These are phyloP conservation scores for Paramyrothecium roridum DNA, from an alignment of 2,329 filamentous ascomycete species.

Conservation along the genomic window DNA sequence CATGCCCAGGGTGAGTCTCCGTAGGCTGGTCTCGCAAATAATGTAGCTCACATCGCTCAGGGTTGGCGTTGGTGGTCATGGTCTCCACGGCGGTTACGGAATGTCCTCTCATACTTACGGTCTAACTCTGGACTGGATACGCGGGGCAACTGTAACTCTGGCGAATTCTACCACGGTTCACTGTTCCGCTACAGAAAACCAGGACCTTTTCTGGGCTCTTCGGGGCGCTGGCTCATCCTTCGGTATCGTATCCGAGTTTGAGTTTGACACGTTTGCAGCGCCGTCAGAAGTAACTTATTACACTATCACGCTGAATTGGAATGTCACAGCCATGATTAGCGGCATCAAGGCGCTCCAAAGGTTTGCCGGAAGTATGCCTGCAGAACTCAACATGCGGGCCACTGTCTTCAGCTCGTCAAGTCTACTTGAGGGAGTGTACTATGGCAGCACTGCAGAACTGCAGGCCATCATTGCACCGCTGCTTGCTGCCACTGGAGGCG, in stretches of 20 bases:
- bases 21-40: neutral
- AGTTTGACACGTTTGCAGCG: conserved; percentile 20
- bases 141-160: conserved; percentile 21
- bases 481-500: conserved; percentile 9
- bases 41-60: conserved; percentile 10
- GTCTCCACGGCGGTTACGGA: conserved; percentile 25
- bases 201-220: conserved; percentile 25
- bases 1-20: conserved; percentile 42
- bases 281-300: conserved; percentile 15
- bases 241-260: conserved; percentile 23
- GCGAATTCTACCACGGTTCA: conserved; percentile 18
- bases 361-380: conserved; percentile 11
- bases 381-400: conserved; percentile 25
- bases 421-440: conserved; percentile 21
- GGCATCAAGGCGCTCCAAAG: conserved; percentile 20
- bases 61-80: conserved; percentile 23
- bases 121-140: conserved; percentile 22
- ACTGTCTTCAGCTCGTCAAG: conserved; percentile 2
- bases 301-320: conserved; percentile 15
- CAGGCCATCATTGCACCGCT: conserved; percentile 13
- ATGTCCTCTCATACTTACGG: conserved; percentile 22
- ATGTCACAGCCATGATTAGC: conserved; percentile 8
- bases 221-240: conserved; percentile 26
- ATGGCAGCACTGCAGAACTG: conserved; percentile 14
- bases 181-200: conserved; percentile 16